Percentiles rank a stretch among this genome's conserved stretches.
Conservation (phyloP, 805 yeast species). For the Tetrapisispora phaffii region DNA sequence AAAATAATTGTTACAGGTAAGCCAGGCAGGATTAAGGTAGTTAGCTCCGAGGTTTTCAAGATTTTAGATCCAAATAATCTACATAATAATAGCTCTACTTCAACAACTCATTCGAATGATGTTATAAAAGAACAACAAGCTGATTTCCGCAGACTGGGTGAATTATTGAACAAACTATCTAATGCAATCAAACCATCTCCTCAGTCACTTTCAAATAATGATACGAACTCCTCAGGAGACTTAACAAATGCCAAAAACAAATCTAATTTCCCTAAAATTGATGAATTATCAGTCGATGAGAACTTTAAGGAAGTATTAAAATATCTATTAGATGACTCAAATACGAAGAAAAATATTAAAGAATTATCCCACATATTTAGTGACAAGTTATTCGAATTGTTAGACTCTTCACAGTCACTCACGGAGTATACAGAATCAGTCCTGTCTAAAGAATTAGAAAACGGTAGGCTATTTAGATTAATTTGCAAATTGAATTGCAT, state of each 20-base stretch:
- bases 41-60: constrained; percentile 44
- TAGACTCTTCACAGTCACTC: constrained; percentile 42
- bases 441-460: constrained; percentile 69
- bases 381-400: constrained; percentile 36
- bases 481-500: constrained; percentile 73
- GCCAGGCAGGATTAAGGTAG: constrained; percentile 55
- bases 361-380: constrained; percentile 35
- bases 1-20: constrained; percentile 66
- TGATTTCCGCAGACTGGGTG: constrained; percentile 55
- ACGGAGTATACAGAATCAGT: constrained; percentile 53
- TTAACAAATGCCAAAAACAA: constrained; percentile 1
- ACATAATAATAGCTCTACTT: constrained; percentile 25
- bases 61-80: constrained; percentile 49
- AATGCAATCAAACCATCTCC: constrained; percentile 5
- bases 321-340: constrained; percentile 28
- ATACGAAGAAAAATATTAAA: constrained; percentile 18
- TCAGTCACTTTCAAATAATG: constrained; percentile 5
- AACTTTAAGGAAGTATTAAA: constrained; percentile 37
- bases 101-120: constrained; percentile 4
- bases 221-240: neutral
- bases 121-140: constrained; percentile 33
- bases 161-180: constrained; percentile 32
- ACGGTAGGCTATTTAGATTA: constrained; percentile 75
- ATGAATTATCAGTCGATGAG: constrained; percentile 30
- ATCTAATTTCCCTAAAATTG: neutral